Evolutionary conservation across 306 rosid genomes (phyloP).

Genomic region (Neltuma alba): DNA sequence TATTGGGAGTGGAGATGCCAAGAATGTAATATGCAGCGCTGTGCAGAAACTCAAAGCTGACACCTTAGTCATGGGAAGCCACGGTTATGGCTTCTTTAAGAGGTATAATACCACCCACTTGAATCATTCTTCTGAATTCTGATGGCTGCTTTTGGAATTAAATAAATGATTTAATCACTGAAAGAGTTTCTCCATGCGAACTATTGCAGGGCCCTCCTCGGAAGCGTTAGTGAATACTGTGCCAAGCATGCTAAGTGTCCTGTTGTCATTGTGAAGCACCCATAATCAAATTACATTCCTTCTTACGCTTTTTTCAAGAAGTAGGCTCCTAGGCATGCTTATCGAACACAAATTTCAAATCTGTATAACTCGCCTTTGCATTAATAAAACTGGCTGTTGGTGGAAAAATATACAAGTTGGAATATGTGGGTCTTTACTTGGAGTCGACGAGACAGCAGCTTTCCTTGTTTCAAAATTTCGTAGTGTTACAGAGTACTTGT

Average conservation of each 20-base stretch:
- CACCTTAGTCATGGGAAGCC: slow-evolving; percentile 84
- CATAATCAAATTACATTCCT: slow-evolving; percentile 12
- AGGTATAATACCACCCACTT: slow-evolving; percentile 45
- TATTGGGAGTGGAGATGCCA: slow-evolving; percentile 72
- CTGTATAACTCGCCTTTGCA: background rate
- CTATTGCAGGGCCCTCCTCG: slow-evolving; percentile 71
- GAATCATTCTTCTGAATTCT: background rate
- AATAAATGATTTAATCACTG: background rate
- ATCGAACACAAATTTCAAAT: background rate
- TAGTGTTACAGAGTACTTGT: background rate
- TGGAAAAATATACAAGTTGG: background rate
- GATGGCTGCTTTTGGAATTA: background rate
- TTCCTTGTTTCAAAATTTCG: background rate
- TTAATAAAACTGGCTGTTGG: background rate
- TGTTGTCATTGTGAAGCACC: slow-evolving; percentile 73
- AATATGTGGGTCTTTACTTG: background rate
- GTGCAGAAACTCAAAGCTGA: slow-evolving; percentile 67
- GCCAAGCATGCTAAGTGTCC: slow-evolving; percentile 72
- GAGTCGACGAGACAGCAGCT: background rate
- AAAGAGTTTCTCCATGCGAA: background rate
- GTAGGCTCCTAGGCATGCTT: background rate
- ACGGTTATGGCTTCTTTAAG: slow-evolving; percentile 78
- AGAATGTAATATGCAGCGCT: slow-evolving; percentile 64
- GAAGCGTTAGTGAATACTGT: slow-evolving; percentile 81
- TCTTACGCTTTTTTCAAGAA: no score